These are phyloP conservation scores for Talaromyces marneffei DNA, from an alignment of 2,329 filamentous ascomycete genomes.

Conservation along the genomic window DNA sequence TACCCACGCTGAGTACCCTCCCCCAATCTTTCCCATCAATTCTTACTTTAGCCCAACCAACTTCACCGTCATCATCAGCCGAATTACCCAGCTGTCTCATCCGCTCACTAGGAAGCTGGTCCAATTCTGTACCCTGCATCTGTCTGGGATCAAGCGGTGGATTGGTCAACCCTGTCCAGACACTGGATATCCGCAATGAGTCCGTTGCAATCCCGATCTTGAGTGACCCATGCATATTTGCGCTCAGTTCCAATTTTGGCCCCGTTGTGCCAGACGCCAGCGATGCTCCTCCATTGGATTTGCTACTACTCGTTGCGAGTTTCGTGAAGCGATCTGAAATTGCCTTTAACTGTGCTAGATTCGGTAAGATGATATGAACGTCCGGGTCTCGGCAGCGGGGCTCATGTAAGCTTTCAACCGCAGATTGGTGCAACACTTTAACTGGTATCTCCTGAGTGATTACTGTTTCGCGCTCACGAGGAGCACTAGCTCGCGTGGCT, in stretches of 20 bases:
- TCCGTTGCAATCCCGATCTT: slow-evolving; percentile 76
- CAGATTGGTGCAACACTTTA: slow-evolving; percentile 73
- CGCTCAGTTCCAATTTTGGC: slow-evolving; percentile 75
- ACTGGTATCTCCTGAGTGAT: slow-evolving; percentile 97
- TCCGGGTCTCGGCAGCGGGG: slow-evolving; percentile 85
- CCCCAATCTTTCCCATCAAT: slow-evolving; percentile 96
- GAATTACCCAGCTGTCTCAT: slow-evolving; percentile 58
- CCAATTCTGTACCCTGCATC: slow-evolving; percentile 59
- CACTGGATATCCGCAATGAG: slow-evolving; percentile 73
- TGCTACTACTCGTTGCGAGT: slow-evolving; percentile 53
- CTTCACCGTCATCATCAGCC: slow-evolving; percentile 59
- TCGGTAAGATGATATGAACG: slow-evolving; percentile 85
- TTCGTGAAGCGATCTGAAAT: slow-evolving; percentile 95
- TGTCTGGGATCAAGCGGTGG: slow-evolving; percentile 77
- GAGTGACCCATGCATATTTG: slow-evolving; percentile 90
- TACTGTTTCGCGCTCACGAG: slow-evolving; percentile 76
- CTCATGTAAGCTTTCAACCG: slow-evolving; percentile 90
- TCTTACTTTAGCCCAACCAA: slow-evolving; percentile 80
- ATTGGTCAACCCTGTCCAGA: slow-evolving; percentile 81
- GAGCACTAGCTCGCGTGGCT: slow-evolving; percentile 42
- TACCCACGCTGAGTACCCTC: slow-evolving; percentile 82
- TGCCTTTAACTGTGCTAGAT: slow-evolving; percentile 79
- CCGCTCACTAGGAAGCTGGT: slow-evolving; percentile 72
- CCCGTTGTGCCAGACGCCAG: slow-evolving; percentile 23
- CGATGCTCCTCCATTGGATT: slow-evolving; percentile 23